A percentile compares a stretch with the other conserved stretches of the same genome.
Evolutionary conservation across 352 stramenopile species (phyloP).

Genomic region (Pilasporangium apinafurcum): DNA sequence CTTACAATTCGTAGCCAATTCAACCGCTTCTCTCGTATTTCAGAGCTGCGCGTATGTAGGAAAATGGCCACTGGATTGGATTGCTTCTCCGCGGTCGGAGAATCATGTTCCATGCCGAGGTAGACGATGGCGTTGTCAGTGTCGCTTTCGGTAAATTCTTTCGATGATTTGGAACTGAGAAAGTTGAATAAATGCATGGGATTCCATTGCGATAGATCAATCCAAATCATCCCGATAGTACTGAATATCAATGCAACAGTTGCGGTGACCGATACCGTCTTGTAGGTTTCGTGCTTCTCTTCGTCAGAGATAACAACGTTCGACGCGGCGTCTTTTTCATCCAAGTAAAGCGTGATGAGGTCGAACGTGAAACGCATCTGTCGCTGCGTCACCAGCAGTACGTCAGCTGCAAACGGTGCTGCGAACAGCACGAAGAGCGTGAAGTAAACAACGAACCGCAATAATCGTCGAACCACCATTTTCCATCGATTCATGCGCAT

Average conservation of each 20-base stretch:
- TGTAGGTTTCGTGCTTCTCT: slow-evolving; percentile 12
- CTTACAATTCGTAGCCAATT: neutral
- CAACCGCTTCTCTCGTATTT: neutral
- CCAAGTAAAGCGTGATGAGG: slow-evolving; percentile 25
- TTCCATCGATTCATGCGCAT: neutral
- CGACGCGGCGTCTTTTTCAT: slow-evolving; percentile 21
- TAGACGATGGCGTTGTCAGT: no score
- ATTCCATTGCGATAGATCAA: slow-evolving; percentile 24
- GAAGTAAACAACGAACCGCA: slow-evolving; percentile 22
- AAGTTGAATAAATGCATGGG: slow-evolving; percentile 5
- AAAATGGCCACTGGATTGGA: no score
- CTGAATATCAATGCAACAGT: slow-evolving; percentile 14
- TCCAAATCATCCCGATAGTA: slow-evolving; percentile 7
- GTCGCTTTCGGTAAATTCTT: neutral
- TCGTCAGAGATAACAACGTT: slow-evolving; percentile 19
- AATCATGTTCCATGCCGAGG: no score
- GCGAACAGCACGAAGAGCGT: slow-evolving; percentile 15
- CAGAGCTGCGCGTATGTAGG: no score
- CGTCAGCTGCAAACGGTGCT: slow-evolving; percentile 21
- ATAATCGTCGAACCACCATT: neutral
- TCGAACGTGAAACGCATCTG: slow-evolving; percentile 42
- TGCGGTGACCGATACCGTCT: slow-evolving; percentile 5
- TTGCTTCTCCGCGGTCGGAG: no score
- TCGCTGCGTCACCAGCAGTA: slow-evolving; percentile 25
- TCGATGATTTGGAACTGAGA: neutral